Conservation (phyloP, 331 rosid genomes). For the Telfairia occidentalis region DNA sequence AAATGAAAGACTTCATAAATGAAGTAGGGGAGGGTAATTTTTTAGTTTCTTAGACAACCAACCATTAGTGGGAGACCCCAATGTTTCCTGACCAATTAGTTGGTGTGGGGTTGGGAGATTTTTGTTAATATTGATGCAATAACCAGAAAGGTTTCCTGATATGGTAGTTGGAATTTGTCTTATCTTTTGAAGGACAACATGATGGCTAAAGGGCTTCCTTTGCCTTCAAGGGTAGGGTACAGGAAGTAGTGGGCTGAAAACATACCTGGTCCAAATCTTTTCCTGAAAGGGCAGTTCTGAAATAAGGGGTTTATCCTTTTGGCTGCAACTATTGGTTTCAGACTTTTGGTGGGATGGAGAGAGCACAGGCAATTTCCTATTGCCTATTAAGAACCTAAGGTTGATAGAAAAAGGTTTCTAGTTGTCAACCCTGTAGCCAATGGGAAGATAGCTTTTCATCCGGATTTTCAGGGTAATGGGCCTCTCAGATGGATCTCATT, state of each 20-base stretch:
- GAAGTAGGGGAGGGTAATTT: constrained; percentile 10
- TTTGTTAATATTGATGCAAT: constrained; percentile 16
- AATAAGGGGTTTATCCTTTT: neutral
- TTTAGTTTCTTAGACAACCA: neutral
- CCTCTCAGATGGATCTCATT: constrained; percentile 8
- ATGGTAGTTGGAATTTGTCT: constrained; percentile 26
- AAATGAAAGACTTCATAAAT: constrained; percentile 18
- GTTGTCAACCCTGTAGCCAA: constrained; percentile 18
- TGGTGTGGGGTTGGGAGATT: constrained; percentile 18
- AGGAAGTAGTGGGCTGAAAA: constrained; percentile 33
- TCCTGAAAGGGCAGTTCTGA: constrained; percentile 22
- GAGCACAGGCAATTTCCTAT: constrained; percentile 19
- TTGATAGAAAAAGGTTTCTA: neutral
- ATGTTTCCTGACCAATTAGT: constrained; percentile 11
- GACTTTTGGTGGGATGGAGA: constrained; percentile 18
- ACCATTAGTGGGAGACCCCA: constrained; percentile 5
- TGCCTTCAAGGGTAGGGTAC: constrained; percentile 29
- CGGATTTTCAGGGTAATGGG: constrained; percentile 39
- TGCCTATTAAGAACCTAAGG: constrained; percentile 1
- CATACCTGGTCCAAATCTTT: constrained; percentile 13
- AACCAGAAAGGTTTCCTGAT: constrained; percentile 19
- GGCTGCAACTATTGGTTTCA: constrained; percentile 3
- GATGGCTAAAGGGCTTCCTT: constrained; percentile 22
- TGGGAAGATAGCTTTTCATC: constrained; percentile 9
- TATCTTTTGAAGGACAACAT: constrained; percentile 34